These are phyloP conservation scores for Kalmusia sp. DNA, from an alignment of 2,329 filamentous ascomycete species.

Conservation along the genomic window DNA sequence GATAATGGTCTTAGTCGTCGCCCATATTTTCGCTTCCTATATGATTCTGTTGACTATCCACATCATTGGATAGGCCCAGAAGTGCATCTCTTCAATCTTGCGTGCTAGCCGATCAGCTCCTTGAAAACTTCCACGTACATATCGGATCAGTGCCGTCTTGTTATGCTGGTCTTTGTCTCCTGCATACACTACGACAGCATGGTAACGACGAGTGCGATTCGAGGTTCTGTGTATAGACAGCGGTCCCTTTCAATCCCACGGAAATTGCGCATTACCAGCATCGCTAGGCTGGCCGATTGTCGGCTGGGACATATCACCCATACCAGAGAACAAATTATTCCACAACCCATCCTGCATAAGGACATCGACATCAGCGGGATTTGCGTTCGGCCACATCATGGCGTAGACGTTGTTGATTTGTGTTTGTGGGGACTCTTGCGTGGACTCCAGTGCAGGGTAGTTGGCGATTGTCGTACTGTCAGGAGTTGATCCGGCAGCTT, in stretches of 20 bases:
- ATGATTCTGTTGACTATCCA: too few species aligned
- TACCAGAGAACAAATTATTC: conserved; percentile 17
- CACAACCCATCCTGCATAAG: conserved; percentile 25
- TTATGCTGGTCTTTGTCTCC: too few species aligned
- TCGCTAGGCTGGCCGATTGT: neutral
- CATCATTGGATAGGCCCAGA: too few species aligned
- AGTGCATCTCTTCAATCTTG: too few species aligned
- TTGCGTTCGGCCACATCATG: conserved; percentile 26
- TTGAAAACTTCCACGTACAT: too few species aligned
- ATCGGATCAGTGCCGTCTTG: too few species aligned
- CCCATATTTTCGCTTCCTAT: too few species aligned
- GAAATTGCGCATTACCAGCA: neutral
- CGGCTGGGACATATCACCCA: neutral
- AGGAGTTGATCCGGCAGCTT: conserved; percentile 9
- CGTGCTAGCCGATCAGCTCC: too few species aligned
- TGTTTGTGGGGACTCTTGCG: conserved; percentile 21
- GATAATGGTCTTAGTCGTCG: too few species aligned
- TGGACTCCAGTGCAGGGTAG: conserved; percentile 9
- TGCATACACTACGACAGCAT: too few species aligned
- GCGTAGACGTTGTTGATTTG: conserved; percentile 24
- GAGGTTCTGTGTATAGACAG: too few species aligned
- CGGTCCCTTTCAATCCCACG: conserved; percentile 3
- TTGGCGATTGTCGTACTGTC: conserved; percentile 6
- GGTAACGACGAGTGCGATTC: too few species aligned
- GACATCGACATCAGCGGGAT: conserved; percentile 20